Evolutionary conservation across 176 grass and related monocot species (phyloP).

Genomic region (Bolboschoenus planiculmis): DNA sequence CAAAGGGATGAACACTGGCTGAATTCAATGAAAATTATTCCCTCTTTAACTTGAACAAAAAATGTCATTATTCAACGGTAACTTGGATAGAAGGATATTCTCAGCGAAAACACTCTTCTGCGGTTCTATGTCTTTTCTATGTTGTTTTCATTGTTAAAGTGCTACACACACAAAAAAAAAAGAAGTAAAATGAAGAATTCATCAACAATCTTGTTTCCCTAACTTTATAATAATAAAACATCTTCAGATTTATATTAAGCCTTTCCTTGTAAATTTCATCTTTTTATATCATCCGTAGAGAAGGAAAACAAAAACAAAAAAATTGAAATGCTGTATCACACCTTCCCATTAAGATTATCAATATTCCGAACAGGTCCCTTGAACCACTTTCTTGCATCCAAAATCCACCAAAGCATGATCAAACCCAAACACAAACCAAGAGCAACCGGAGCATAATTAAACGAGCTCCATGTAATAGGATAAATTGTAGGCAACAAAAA

Average conservation of each 20-base stretch:
- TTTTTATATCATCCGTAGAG: background rate
- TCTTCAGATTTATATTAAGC: background rate
- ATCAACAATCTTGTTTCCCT: background rate
- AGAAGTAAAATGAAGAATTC: background rate
- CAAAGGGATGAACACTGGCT: too few species aligned
- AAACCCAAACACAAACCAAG: constrained; percentile 42
- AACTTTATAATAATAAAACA: background rate
- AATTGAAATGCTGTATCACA: constrained; percentile 23
- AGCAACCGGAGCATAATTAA: constrained; percentile 89
- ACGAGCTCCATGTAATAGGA: constrained; percentile 61
- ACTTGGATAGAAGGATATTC: too few species aligned
- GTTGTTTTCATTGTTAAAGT: background rate
- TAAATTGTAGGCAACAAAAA: constrained; percentile 83
- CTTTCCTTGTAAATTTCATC: background rate
- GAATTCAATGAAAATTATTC: too few species aligned
- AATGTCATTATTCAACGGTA: too few species aligned
- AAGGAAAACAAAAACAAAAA: background rate
- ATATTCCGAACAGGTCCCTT: constrained; percentile 90
- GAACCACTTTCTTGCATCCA: constrained; percentile 92
- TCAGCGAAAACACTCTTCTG: too few species aligned
- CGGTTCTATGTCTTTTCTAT: too few species aligned
- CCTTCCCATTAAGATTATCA: constrained; percentile 40
- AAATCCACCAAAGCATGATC: constrained; percentile 83
- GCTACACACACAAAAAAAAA: background rate
- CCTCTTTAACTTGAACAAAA: too few species aligned